Conservation (phyloP, 306 rosid genomes). For the Sicyos baderoa region DNA sequence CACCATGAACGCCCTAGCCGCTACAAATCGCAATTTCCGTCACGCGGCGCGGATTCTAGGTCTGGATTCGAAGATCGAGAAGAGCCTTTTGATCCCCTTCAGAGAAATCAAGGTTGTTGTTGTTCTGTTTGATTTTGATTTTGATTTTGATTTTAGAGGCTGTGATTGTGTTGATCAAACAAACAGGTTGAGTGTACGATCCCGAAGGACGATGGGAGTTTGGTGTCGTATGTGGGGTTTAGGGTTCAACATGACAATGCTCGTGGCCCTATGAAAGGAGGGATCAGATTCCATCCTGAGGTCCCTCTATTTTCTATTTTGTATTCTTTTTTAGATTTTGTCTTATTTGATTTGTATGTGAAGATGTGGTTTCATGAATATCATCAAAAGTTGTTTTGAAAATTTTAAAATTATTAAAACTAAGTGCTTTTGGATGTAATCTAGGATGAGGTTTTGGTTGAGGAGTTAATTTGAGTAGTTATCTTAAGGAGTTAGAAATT, state of each 20-base stretch:
- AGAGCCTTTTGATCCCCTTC: slow-evolving; percentile 50
- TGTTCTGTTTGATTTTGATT: background rate
- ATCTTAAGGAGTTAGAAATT: too few species aligned
- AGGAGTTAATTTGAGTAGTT: too few species aligned
- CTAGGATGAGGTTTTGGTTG: too few species aligned
- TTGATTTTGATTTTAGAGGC: background rate
- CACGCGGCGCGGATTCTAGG: slow-evolving; percentile 47
- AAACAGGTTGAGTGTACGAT: slow-evolving; percentile 64
- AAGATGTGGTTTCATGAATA: too few species aligned
- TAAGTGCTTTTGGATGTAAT: too few species aligned
- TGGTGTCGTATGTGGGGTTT: slow-evolving; percentile 51
- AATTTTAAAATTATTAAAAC: too few species aligned
- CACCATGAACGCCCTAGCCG: slow-evolving; percentile 61
- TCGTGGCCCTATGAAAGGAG: slow-evolving; percentile 75
- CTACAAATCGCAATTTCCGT: slow-evolving; percentile 53
- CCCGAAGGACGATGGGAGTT: slow-evolving; percentile 59
- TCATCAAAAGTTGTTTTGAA: too few species aligned
- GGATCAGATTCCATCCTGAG: slow-evolving; percentile 65
- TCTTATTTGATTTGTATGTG: too few species aligned
- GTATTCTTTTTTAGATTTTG: too few species aligned
- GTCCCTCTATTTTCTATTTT: slow-evolving; percentile 18
- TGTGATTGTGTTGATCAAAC: slow-evolving; percentile 10
- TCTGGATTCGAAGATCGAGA: slow-evolving; percentile 52
- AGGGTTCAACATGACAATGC: slow-evolving; percentile 67
- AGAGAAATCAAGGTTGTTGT: slow-evolving; percentile 53